These are phyloP conservation scores for Lichtheimia ramosa DNA, from an alignment of 371 early-diverging fungal species.

Conservation along the genomic window DNA sequence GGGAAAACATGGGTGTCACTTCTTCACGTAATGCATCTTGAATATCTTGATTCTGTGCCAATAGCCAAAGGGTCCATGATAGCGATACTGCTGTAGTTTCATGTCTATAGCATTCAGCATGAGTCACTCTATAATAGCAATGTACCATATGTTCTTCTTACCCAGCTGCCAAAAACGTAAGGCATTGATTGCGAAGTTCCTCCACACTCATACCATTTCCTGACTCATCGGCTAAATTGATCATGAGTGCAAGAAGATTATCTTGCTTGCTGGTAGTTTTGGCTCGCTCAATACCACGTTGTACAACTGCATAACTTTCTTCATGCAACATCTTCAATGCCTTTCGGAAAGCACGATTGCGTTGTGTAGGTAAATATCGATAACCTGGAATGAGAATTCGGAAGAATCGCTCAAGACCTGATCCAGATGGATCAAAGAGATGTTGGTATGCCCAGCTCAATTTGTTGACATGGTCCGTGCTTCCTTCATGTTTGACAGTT, in stretches of 20 bases:
- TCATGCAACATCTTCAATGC: slow-evolving; percentile 26
- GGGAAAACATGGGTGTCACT: slow-evolving; percentile 16
- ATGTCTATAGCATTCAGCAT: background rate
- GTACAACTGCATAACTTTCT: slow-evolving; percentile 44
- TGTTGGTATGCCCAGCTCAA: slow-evolving; percentile 47
- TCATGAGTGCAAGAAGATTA: slow-evolving; percentile 33
- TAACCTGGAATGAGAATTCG: slow-evolving; percentile 40
- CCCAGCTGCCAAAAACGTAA: slow-evolving; percentile 41
- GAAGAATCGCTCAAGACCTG: slow-evolving; percentile 26
- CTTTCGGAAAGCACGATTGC: slow-evolving; percentile 15
- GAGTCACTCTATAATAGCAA: background rate
- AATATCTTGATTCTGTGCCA: slow-evolving; percentile 44
- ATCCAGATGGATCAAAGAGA: slow-evolving; percentile 28
- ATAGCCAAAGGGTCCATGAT: slow-evolving; percentile 57
- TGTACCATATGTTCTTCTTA: slow-evolving; percentile 14
- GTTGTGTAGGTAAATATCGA: slow-evolving; percentile 32
- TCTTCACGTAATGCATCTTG: slow-evolving; percentile 53
- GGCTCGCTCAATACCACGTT: slow-evolving; percentile 34
- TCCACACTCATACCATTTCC: slow-evolving; percentile 30
- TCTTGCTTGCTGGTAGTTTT: background rate
- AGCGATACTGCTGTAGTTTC: slow-evolving; percentile 16
- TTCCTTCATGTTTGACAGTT: slow-evolving; percentile 17
- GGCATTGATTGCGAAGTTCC: slow-evolving; percentile 22
- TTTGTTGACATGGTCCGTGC: slow-evolving; percentile 22
- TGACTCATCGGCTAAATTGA: slow-evolving; percentile 32